Evolutionary conservation across 192 early-diverging fungal genomes (phyloP), one percentile per base, ranked within the genome.

Genomic region (Endogone sp.): DNA sequence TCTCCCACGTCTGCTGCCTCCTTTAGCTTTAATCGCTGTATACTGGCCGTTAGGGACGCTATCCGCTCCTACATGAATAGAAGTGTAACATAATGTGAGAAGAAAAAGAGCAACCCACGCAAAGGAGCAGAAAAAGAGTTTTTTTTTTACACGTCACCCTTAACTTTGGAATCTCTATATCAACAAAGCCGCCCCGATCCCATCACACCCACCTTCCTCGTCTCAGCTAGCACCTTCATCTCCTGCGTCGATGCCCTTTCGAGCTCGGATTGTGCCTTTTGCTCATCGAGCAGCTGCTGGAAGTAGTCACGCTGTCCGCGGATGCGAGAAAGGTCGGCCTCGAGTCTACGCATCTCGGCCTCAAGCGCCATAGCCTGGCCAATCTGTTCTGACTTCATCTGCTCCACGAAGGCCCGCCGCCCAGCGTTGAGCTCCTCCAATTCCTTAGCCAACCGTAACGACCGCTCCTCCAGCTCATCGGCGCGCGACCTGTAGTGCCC

Each of bases 1-100:
- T 88, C 83, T 6, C 86, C 88, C 9, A 71, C 73, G 13, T 80
- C 68, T 11, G 87, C 71, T 1, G 85, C 74, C 9, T 82, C 62
- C 63, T 78, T 80, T 20, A 78, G 68, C 66, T 83, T 69, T 16
- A 88, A 79, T 21, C 86, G 83, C 66, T 85, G 81, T 70, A 84
- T 88, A 56, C 88, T 85, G 2, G 84, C 74, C 8, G 84, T 76
- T 30, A 89, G 68, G 10, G 85, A 75, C 28, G 78, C 81, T 67
- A 89, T 86, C 37, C 86, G 81, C 70, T 86, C 86, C 66, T 84
- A 79, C 31, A 79, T 73, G 27, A 70, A 77, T 20, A 64, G 27
- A 64, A 60, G n/a, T n/a, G n/a, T n/a, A n/a, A n/a, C n/a, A n/a
- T n/a, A n/a, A n/a, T n/a, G n/a, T n/a, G n/a, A n/a, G n/a, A n/a